Conservation (phyloP, 495 filamentous ascomycete species). For the Talaromyces adpressus region DNA sequence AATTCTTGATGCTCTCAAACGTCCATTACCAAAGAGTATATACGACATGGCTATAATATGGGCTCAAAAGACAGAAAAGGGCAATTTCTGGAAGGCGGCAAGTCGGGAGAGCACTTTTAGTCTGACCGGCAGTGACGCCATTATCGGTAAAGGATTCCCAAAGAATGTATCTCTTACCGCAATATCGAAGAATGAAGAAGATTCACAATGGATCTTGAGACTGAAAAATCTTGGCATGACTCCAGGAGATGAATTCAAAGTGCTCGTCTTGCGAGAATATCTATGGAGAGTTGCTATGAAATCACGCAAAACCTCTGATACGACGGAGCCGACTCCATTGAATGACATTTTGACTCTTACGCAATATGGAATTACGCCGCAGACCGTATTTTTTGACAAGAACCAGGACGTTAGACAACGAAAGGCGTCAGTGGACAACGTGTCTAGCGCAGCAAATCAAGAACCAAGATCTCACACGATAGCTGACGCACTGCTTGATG, state of each 20-base stretch:
- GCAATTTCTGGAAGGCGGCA: conserved; percentile 77
- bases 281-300: conserved; percentile 79
- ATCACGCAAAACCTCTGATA: conserved; percentile 46
- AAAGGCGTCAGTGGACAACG: conserved; percentile 27
- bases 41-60: conserved; percentile 82
- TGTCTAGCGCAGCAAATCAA: conserved; percentile 16
- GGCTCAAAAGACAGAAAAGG: conserved; percentile 72
- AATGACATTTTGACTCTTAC: conserved; percentile 66
- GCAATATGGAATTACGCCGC: conserved; percentile 64
- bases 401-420: conserved; percentile 39
- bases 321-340: conserved; percentile 35
- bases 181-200: conserved; percentile 74
- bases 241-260: conserved; percentile 81
- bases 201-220: conserved; percentile 86
- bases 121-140: conserved; percentile 37
- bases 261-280: conserved; percentile 80
- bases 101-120: conserved; percentile 59
- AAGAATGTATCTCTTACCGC: conserved; percentile 28
- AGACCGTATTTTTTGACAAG: conserved; percentile 90
- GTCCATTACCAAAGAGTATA: conserved; percentile 67
- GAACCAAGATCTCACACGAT: conserved; percentile 63
- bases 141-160: conserved; percentile 20
- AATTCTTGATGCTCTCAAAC: conserved; percentile 77
- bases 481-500: conserved; percentile 84
- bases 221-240: conserved; percentile 78